Evolutionary conservation across 2,329 filamentous ascomycete species (phyloP).

Genomic region (Dryadomyces sulphureus): DNA sequence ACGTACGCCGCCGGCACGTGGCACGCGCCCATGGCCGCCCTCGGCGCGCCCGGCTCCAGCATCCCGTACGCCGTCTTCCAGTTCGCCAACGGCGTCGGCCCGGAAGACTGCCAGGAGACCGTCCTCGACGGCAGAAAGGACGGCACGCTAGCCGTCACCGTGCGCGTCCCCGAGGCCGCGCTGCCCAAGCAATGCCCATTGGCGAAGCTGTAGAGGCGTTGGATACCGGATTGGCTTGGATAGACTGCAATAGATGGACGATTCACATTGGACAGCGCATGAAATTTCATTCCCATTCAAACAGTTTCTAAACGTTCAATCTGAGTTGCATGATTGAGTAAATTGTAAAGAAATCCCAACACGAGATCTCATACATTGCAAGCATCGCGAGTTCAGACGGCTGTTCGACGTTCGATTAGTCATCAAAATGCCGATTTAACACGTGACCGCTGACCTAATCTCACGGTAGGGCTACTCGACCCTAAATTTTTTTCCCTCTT

Average conservation of each 20-base stretch:
- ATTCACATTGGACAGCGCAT: too few relatives aligned
- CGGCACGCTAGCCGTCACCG: not conserved
- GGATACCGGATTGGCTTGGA: too few relatives aligned
- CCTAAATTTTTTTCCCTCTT: constrained; percentile 10
- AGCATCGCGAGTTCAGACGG: too few relatives aligned
- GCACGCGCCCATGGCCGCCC: constrained; percentile 89
- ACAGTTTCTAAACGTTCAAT: too few relatives aligned
- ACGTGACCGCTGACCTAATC: constrained; percentile 4
- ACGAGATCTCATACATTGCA: too few relatives aligned
- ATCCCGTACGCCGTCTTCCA: constrained; percentile 85
- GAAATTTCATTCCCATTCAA: too few relatives aligned
- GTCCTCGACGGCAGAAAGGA: constrained; percentile 16
- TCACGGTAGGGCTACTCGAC: constrained; percentile 9
- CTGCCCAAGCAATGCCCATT: not conserved
- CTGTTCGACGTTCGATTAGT: too few relatives aligned
- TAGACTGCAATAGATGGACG: too few relatives aligned
- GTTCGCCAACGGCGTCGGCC: constrained; percentile 66
- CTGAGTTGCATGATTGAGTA: too few relatives aligned
- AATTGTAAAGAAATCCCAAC: too few relatives aligned
- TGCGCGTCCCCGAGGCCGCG: not conserved
- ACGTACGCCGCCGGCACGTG: constrained; percentile 88
- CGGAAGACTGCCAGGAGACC: constrained; percentile 83
- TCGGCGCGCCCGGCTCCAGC: constrained; percentile 42
- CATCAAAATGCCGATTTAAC: too few relatives aligned
- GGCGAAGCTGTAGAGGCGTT: constrained; percentile 1